A percentile compares a stretch with the other conserved stretches of the same genome.
These are phyloP conservation scores for Geranomyces michiganensis DNA, from an alignment of 192 early-diverging fungal genomes.

Conservation along the genomic window DNA sequence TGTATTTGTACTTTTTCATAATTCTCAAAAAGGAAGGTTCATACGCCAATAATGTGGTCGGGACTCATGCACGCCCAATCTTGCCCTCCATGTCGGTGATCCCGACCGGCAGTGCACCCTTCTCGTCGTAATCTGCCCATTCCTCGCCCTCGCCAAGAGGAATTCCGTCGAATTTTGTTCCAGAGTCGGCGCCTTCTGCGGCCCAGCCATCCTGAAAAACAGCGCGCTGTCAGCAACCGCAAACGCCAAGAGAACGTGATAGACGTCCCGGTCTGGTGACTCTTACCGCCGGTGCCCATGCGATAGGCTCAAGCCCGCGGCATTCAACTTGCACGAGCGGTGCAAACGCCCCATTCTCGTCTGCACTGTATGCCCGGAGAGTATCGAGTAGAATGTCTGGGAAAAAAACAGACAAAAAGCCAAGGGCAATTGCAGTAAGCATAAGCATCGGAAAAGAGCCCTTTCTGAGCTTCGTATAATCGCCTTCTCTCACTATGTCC, in stretches of 20 bases:
- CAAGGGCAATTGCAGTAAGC: background rate
- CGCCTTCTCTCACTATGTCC: too few relatives aligned
- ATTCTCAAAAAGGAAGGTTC: too few relatives aligned
- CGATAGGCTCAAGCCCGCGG: conserved; percentile 81
- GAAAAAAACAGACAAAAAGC: too few relatives aligned
- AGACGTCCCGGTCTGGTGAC: background rate
- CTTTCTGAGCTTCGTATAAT: too few relatives aligned
- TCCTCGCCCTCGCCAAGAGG: conserved; percentile 74
- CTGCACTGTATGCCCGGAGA: conserved; percentile 58
- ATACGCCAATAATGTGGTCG: too few relatives aligned
- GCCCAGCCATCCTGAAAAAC: conserved; percentile 38
- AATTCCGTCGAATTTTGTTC: conserved; percentile 74
- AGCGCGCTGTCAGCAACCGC: background rate
- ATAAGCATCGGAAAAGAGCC: background rate
- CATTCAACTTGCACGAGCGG: conserved; percentile 75
- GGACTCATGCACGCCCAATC: conserved; percentile 32
- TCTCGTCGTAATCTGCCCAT: conserved; percentile 93
- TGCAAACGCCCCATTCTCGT: conserved; percentile 63
- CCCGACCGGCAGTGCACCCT: conserved; percentile 66
- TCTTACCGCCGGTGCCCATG: conserved; percentile 66
- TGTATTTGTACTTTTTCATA: too few relatives aligned
- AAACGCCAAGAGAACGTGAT: background rate
- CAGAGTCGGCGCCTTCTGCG: conserved; percentile 71
- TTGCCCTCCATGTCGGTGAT: conserved; percentile 61
- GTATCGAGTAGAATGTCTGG: conserved; percentile 32